Percentiles rank a stretch among this genome's conserved stretches.
phyloP scores from a whole-genome alignment of 2,329 filamentous ascomycete genomes.

The Lachnellula cervina region DNA sequence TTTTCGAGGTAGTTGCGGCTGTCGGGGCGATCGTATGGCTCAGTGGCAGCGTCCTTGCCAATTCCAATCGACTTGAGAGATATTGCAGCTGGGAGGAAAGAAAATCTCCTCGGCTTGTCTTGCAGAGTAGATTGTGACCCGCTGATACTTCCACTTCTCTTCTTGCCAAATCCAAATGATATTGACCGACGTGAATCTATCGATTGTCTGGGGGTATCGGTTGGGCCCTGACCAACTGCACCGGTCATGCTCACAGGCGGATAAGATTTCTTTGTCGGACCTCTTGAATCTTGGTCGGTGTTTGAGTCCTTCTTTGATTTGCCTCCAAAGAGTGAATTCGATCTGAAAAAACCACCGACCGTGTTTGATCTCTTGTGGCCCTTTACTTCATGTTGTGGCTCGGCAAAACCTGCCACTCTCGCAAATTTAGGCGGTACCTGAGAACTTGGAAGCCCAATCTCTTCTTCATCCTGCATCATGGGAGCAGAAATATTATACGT shows the following conservation, averaged over 20 bases:
- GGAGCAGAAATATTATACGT: constrained; percentile 69
- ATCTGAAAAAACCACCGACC: constrained; percentile 79
- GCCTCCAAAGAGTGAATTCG: constrained; percentile 74
- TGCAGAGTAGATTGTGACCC: constrained; percentile 47
- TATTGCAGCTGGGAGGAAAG: constrained; percentile 60
- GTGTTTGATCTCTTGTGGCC: constrained; percentile 67
- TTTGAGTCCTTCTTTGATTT: constrained; percentile 29
- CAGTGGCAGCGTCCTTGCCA: constrained; percentile 42
- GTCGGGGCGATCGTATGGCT: constrained; percentile 23
- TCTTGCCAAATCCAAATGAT: constrained; percentile 64
- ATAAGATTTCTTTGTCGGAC: constrained; percentile 59
- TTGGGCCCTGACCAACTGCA: constrained; percentile 39
- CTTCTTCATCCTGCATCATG: constrained; percentile 49
- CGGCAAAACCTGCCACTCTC: constrained; percentile 50
- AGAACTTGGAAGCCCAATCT: constrained; percentile 56
- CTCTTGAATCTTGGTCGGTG: constrained; percentile 37
- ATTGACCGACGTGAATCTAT: constrained; percentile 72
- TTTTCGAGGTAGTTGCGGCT: constrained; percentile 21
- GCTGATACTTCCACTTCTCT: constrained; percentile 61
- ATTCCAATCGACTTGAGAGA: constrained; percentile 61
- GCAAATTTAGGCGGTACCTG: constrained; percentile 54
- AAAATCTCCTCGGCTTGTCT: constrained; percentile 64
- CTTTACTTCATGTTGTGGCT: constrained; percentile 27
- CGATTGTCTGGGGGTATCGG: constrained; percentile 47
- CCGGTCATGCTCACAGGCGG: constrained; percentile 89